Evolutionary conservation across 176 grass and related monocot genomes (phyloP).

Genomic region (Ensete glaucum): DNA sequence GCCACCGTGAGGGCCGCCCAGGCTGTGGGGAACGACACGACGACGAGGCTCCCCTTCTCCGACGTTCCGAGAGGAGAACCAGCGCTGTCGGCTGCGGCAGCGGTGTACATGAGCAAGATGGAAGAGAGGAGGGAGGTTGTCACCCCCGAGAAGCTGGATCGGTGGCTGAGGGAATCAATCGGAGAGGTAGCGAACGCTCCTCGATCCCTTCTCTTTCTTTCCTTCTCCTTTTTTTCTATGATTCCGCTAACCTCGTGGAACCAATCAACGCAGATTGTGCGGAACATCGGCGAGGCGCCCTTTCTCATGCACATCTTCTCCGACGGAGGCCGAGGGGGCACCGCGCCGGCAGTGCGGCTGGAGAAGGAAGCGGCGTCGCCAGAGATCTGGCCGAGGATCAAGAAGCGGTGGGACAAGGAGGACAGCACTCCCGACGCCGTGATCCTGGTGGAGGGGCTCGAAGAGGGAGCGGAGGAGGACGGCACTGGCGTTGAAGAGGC

Average conservation of each 20-base stretch:
- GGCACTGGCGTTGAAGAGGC: no score
- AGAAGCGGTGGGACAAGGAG: conserved; percentile 35
- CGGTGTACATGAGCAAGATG: neutral
- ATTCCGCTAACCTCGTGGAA: neutral
- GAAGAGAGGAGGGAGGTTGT: conserved; percentile 20
- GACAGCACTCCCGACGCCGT: conserved; percentile 52
- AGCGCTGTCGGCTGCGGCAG: neutral
- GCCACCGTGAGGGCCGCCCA: neutral
- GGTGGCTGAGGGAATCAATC: conserved; percentile 34
- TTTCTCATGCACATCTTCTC: conserved; percentile 20
- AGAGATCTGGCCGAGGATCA: conserved; percentile 46
- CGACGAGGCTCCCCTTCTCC: neutral
- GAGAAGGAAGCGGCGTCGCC: conserved; percentile 44
- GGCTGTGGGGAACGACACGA: neutral
- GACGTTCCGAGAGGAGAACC: neutral
- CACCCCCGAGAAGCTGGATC: conserved; percentile 24
- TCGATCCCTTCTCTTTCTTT: neutral
- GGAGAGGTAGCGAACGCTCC: conserved; percentile 20
- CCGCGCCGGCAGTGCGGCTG: conserved; percentile 30
- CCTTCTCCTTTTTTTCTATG: no score
- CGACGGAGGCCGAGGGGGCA: conserved; percentile 5
- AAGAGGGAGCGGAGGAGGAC: conserved; percentile 17
- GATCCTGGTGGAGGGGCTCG: conserved; percentile 63
- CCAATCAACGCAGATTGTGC: conserved; percentile 32
- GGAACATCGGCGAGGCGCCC: conserved; percentile 28